A percentile compares a stretch with the other conserved stretches of the same genome.
Evolutionary conservation across 2,329 filamentous ascomycete genomes (phyloP).

Genomic region (Calonectria pseudoreteaudii): DNA sequence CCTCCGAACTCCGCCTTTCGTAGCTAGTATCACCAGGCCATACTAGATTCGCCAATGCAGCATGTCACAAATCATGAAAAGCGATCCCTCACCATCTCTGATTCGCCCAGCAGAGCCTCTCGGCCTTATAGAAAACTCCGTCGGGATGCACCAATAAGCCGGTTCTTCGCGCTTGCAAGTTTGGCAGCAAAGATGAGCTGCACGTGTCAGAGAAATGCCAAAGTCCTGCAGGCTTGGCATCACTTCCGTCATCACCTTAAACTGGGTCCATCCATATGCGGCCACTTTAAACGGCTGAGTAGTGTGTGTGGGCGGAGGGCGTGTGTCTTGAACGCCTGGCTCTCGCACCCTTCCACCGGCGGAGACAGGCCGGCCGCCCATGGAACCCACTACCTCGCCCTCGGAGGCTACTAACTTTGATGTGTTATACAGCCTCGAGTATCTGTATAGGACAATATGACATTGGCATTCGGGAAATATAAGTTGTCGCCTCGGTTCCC

Average conservation of each 20-base stretch:
- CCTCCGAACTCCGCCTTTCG: constrained; percentile 34
- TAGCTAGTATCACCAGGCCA: neutral
- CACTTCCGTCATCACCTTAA: constrained; percentile 18
- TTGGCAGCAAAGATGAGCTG: neutral
- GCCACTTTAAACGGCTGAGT: constrained; percentile 3
- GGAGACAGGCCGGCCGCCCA: constrained; percentile 17
- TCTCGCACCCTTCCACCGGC: constrained; percentile 26
- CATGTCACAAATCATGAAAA: constrained; percentile 8
- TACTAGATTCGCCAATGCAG: constrained; percentile 31
- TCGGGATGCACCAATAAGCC: constrained; percentile 14
- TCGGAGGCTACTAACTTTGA: constrained; percentile 7
- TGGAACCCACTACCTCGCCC: constrained; percentile 18
- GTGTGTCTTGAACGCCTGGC: neutral
- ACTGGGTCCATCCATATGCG: neutral
- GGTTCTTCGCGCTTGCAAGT: constrained; percentile 15
- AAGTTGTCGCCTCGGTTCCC: constrained; percentile 12
- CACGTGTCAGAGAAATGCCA: neutral
- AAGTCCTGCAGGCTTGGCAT: constrained; percentile 1
- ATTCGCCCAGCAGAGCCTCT: constrained; percentile 15
- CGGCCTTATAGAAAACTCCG: constrained; percentile 19
- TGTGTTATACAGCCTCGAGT: neutral
- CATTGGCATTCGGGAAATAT: constrained; percentile 1
- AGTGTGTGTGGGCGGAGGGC: neutral
- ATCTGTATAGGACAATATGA: neutral
- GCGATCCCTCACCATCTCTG: neutral